Evolutionary conservation across 2,329 filamentous ascomycete species (phyloP).

Genomic region (Fusarium albosuccineum): DNA sequence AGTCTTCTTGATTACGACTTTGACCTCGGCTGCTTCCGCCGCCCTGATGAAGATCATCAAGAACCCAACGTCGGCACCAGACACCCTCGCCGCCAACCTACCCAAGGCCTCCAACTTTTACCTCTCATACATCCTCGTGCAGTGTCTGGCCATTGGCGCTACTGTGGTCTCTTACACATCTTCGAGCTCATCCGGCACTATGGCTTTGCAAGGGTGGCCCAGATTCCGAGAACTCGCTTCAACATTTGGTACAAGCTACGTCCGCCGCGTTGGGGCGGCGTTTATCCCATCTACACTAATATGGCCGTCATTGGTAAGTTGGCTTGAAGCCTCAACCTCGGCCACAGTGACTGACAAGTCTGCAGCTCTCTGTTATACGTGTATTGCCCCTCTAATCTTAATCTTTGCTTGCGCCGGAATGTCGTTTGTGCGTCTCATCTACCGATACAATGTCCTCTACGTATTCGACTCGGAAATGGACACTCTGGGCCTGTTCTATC

Average conservation of each 20-base stretch:
- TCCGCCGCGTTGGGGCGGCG: conserved; percentile 84
- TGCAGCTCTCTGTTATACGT: conserved; percentile 84
- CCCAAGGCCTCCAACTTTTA: conserved; percentile 94
- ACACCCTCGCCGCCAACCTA: conserved; percentile 77
- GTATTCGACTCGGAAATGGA: conserved; percentile 86
- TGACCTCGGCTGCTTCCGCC: conserved; percentile 83
- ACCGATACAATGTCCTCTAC: conserved; percentile 91
- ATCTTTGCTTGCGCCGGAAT: conserved; percentile 85
- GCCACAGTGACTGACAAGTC: conserved; percentile 6
- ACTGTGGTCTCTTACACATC: conserved; percentile 78
- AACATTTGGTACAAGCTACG: conserved; percentile 80
- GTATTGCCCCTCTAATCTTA: conserved; percentile 87
- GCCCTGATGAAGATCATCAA: conserved; percentile 73
- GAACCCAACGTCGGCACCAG: conserved; percentile 72
- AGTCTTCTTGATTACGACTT: conserved; percentile 88
- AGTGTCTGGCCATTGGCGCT: conserved; percentile 84
- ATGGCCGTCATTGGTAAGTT: conserved; percentile 81
- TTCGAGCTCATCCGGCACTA: conserved; percentile 69
- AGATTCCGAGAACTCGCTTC: conserved; percentile 85
- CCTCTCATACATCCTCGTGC: conserved; percentile 91
- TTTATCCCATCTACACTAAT: conserved; percentile 85
- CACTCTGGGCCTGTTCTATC: conserved; percentile 89
- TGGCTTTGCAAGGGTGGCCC: conserved; percentile 78
- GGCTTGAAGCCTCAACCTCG: background rate
- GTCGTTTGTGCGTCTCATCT: conserved; percentile 85